Evolutionary conservation across 139 green algal genomes (phyloP).

Genomic region (Haematococcus lacustris): DNA sequence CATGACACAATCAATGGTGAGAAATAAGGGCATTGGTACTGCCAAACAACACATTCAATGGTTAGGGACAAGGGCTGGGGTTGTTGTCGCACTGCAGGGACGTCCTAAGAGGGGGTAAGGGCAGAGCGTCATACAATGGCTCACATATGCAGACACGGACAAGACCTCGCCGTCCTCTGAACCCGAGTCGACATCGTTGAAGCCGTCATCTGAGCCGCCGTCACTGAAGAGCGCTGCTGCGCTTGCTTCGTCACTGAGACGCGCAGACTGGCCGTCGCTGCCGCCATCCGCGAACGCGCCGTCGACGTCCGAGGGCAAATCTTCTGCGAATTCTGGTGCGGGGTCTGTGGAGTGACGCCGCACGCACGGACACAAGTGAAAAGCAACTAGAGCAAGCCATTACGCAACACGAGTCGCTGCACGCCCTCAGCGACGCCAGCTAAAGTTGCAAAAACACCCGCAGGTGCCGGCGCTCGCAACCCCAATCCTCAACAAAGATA

Average conservation of each 20-base stretch:
- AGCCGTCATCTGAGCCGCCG: neutral
- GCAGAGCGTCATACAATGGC: neutral
- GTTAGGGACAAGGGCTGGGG: neutral
- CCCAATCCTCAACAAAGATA: no score
- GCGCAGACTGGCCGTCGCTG: neutral
- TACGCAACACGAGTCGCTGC: no score
- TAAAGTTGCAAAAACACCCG: no score
- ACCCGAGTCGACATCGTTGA: neutral
- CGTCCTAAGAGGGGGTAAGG: neutral
- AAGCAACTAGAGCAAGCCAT: no score
- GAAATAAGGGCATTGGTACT: neutral
- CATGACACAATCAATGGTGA: no score
- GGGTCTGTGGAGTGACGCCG: no score
- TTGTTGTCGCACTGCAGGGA: neutral
- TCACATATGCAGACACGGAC: constrained; percentile 15
- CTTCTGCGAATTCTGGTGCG: no score
- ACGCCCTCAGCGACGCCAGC: no score
- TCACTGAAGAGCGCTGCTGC: neutral
- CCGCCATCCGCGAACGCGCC: neutral
- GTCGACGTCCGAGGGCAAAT: no score
- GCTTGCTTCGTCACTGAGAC: neutral
- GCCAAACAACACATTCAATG: neutral
- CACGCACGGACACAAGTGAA: no score
- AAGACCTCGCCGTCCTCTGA: constrained; percentile 11
- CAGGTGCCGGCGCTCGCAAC: no score